These are phyloP conservation scores for Hypoxylon sp. DNA, from an alignment of 2,329 filamentous ascomycete genomes.

Conservation along the genomic window DNA sequence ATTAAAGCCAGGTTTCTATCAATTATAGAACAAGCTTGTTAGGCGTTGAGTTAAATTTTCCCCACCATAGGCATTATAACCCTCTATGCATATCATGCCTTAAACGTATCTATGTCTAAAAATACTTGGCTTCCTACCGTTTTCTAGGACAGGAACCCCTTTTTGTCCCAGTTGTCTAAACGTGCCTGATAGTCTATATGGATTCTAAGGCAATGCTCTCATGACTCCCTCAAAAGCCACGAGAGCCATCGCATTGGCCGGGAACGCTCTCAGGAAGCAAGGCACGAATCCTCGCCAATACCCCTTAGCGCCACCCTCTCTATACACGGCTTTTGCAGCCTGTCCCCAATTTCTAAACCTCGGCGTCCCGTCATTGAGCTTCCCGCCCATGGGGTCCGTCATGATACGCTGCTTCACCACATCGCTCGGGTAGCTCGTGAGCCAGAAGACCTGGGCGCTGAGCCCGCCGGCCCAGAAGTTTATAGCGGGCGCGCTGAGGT, in stretches of 20 bases:
- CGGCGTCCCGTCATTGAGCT: constrained; percentile 73
- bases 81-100: too few relatives aligned
- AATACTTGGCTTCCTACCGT: too few relatives aligned
- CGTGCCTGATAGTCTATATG: background rate
- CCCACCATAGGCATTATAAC: too few relatives aligned
- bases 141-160: background rate
- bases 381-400: constrained; percentile 87
- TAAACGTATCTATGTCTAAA: too few relatives aligned
- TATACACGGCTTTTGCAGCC: constrained; percentile 81
- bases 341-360: constrained; percentile 82
- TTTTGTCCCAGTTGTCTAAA: background rate
- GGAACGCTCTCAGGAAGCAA: constrained; percentile 93
- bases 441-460: constrained; percentile 94
- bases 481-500: constrained; percentile 79
- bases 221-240: constrained; percentile 94
- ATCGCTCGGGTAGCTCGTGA: constrained; percentile 90
- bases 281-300: constrained; percentile 96
- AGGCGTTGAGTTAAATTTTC: too few relatives aligned
- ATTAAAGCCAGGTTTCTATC: too few relatives aligned
- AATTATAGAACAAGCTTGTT: too few relatives aligned
- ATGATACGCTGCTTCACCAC: constrained; percentile 97
- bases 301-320: constrained; percentile 79
- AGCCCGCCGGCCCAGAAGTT: constrained; percentile 98
- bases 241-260: constrained; percentile 93
- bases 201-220: constrained; percentile 66